These are phyloP conservation scores for Cardamine occulta DNA, from an alignment of 345 rosid genomes.

Conservation along the genomic window DNA sequence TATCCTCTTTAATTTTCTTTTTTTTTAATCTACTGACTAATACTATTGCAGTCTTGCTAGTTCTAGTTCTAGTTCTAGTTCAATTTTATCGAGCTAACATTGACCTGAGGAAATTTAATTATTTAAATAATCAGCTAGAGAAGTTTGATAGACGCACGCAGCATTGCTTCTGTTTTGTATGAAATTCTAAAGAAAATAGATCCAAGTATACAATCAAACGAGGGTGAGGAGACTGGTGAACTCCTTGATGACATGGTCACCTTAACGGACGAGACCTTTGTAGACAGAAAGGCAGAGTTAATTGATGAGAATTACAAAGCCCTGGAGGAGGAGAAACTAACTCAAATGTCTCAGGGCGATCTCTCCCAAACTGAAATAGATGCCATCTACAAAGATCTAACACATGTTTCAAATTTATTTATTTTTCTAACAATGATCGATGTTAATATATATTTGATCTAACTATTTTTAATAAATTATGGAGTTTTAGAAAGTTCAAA, in stretches of 20 bases:
- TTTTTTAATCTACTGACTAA: background rate
- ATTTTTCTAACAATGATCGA: background rate
- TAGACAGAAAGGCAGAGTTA: background rate
- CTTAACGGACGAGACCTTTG: background rate
- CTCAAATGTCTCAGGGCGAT: background rate
- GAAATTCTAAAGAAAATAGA: constrained; percentile 62
- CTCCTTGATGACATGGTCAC: background rate
- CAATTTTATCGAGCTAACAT: constrained; percentile 13
- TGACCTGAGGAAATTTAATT: constrained; percentile 1
- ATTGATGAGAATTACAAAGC: background rate
- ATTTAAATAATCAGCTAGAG: constrained; percentile 49
- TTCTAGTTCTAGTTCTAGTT: background rate
- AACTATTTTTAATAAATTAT: background rate
- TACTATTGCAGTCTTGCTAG: background rate
- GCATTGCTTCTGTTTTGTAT: constrained; percentile 67
- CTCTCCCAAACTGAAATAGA: too few relatives aligned
- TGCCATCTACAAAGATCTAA: background rate
- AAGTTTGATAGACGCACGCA: constrained; percentile 57
- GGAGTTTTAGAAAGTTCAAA: background rate
- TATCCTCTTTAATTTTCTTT: background rate
- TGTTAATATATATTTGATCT: background rate
- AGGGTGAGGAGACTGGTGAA: background rate
- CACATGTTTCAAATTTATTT: background rate
- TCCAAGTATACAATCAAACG: constrained; percentile 22
- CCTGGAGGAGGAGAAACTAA: background rate